Evolutionary conservation across 139 green algal genomes (phyloP).

Genomic region (Tetradesmus obliquus): DNA sequence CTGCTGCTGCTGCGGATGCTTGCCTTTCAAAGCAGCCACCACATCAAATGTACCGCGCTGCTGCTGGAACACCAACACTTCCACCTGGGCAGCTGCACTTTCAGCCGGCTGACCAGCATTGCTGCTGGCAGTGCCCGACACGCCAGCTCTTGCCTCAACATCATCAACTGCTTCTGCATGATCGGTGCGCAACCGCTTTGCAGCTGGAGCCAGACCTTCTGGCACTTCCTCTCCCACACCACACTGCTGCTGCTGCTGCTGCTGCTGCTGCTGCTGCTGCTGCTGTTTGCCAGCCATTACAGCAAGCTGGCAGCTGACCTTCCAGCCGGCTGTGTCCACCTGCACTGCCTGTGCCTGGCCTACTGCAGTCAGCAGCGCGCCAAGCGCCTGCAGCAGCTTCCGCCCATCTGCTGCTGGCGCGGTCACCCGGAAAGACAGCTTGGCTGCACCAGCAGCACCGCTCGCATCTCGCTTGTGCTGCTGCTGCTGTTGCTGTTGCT

Average conservation of each 20-base stretch:
- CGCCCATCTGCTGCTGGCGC: constrained; percentile 25
- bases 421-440: background rate
- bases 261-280: constrained; percentile 12
- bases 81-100: background rate
- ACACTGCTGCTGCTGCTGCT: background rate
- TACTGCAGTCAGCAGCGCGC: constrained; percentile 14
- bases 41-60: background rate
- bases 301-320: background rate
- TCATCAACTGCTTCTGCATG: background rate
- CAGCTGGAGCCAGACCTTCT: background rate
- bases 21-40: background rate
- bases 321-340: background rate
- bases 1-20: background rate
- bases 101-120: background rate
- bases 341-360: background rate
- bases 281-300: background rate
- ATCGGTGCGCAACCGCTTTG: background rate
- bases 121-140: background rate
- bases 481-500: background rate
- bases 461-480: background rate
- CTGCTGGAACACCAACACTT: constrained; percentile 26
- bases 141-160: background rate
- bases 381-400: constrained; percentile 31
- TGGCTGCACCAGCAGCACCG: background rate
- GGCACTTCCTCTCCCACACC: background rate